phyloP scores from a whole-genome alignment of 306 rosid genomes.

The Castanea crenata region DNA sequence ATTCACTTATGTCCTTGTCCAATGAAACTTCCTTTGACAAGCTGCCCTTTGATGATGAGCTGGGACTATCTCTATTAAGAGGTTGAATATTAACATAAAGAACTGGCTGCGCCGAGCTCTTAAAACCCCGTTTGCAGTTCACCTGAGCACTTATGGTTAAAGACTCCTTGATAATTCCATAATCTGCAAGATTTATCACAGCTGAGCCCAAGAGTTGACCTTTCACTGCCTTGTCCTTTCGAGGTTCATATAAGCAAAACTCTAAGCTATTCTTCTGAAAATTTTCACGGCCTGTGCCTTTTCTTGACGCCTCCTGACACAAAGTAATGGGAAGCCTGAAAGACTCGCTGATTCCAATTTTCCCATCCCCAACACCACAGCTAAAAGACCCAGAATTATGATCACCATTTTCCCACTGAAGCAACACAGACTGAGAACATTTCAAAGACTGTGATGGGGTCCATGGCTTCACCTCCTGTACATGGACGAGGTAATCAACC shows the following conservation, averaged over 20 bases:
- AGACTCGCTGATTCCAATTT: constrained; percentile 48
- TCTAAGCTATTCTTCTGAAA: constrained; percentile 70
- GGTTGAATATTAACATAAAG: constrained; percentile 65
- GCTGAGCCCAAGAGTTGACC: constrained; percentile 67
- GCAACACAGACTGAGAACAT: constrained; percentile 50
- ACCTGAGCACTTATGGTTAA: constrained; percentile 34
- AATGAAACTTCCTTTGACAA: constrained; percentile 49
- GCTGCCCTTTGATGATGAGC: constrained; percentile 54
- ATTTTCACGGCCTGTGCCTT: constrained; percentile 32
- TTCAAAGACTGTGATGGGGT: constrained; percentile 54
- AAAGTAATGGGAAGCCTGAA: constrained; percentile 54
- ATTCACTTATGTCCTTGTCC: constrained; percentile 52
- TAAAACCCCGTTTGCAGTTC: constrained; percentile 64
- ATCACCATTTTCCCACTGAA: constrained; percentile 79
- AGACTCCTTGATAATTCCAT: constrained; percentile 47
- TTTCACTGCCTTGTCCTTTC: constrained; percentile 54
- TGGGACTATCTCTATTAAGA: constrained; percentile 42
- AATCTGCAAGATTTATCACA: constrained; percentile 66
- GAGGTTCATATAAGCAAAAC: constrained; percentile 51
- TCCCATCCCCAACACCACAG: constrained; percentile 37
- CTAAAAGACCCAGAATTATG: constrained; percentile 43
- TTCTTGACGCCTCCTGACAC: constrained; percentile 52
- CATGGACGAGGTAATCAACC: constrained; percentile 57
- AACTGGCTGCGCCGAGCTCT: constrained; percentile 47
- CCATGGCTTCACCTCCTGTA: constrained; percentile 82